phyloP scores from a whole-genome alignment of 257 asterid genomes.

The Asclepias syriaca region DNA sequence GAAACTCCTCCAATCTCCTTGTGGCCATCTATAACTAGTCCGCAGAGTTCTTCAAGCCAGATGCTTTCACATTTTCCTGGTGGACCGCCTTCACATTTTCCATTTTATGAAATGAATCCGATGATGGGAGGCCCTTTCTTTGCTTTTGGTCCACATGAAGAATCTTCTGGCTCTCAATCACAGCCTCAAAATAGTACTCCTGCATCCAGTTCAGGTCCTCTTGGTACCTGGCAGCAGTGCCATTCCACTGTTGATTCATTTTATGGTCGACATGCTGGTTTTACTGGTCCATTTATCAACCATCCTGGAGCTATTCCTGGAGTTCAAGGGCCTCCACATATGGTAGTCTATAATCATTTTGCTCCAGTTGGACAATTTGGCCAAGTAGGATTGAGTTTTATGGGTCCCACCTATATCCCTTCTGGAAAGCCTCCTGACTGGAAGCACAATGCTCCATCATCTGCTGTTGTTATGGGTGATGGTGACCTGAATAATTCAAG shows the following conservation, averaged over 20 bases:
- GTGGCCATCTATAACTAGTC: slow-evolving; percentile 87
- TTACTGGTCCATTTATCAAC: slow-evolving; percentile 66
- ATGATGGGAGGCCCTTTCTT: slow-evolving; percentile 83
- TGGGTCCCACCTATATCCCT: slow-evolving; percentile 92
- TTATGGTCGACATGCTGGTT: slow-evolving; percentile 80
- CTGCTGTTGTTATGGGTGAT: slow-evolving; percentile 52
- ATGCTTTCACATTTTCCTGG: slow-evolving; percentile 80
- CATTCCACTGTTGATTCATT: slow-evolving; percentile 84
- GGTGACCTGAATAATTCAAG: slow-evolving; percentile 52
- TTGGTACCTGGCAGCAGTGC: slow-evolving; percentile 79
- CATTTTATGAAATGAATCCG: slow-evolving; percentile 89
- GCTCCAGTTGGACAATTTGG: slow-evolving; percentile 97
- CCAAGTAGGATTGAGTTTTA: slow-evolving; percentile 93
- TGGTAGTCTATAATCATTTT: slow-evolving; percentile 98
- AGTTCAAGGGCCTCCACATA: slow-evolving; percentile 87
- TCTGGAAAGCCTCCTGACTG: slow-evolving; percentile 92
- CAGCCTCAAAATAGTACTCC: slow-evolving; percentile 58
- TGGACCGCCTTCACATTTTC: slow-evolving; percentile 82
- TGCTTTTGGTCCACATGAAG: slow-evolving; percentile 74
- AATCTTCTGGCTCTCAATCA: slow-evolving; percentile 57
- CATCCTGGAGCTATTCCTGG: slow-evolving; percentile 85
- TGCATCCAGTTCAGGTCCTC: slow-evolving; percentile 57
- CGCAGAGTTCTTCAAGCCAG: slow-evolving; percentile 68
- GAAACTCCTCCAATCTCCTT: slow-evolving; percentile 86
- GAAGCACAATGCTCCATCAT: slow-evolving; percentile 58